Percentiles rank a stretch among this genome's conserved stretches.
phyloP scores from a whole-genome alignment of 2,329 filamentous ascomycete species.

The Beauveria bassiana region DNA sequence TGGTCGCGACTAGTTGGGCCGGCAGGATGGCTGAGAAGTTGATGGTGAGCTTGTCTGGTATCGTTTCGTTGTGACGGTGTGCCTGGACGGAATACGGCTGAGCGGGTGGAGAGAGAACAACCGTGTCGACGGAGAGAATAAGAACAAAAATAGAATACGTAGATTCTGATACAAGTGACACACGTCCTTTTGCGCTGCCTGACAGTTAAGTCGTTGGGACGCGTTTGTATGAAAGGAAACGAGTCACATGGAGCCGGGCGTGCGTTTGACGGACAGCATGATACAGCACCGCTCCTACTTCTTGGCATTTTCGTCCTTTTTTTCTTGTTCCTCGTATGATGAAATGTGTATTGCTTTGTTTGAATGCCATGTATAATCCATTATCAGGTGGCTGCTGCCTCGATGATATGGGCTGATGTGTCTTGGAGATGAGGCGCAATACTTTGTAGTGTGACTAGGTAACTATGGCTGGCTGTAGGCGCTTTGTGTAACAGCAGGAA shows the following conservation, averaged over 20 bases:
- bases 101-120: not conserved
- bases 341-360: not conserved
- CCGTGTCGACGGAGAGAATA: not conserved
- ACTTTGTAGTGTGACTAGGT: not conserved
- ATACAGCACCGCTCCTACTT: not conserved
- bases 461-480: not conserved
- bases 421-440: constrained; percentile 5
- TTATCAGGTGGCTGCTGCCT: not conserved
- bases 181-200: not conserved
- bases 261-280: not conserved
- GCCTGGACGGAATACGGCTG: not conserved
- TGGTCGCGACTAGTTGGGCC: not conserved
- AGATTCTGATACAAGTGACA: not conserved
- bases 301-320: not conserved
- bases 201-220: not conserved
- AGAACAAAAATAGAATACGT: not conserved
- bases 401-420: not conserved
- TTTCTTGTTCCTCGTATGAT: not conserved
- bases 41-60: not conserved
- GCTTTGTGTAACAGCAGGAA: not conserved
- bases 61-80: not conserved
- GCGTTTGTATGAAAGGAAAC: not conserved
- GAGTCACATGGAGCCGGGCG: not conserved
- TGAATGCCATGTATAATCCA: not conserved
- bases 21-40: not conserved